Evolutionary conservation across 2,329 filamentous ascomycete genomes (phyloP), one percentile per base, ranked within the genome.

Genomic region (Decorospora gaudefroyi): DNA sequence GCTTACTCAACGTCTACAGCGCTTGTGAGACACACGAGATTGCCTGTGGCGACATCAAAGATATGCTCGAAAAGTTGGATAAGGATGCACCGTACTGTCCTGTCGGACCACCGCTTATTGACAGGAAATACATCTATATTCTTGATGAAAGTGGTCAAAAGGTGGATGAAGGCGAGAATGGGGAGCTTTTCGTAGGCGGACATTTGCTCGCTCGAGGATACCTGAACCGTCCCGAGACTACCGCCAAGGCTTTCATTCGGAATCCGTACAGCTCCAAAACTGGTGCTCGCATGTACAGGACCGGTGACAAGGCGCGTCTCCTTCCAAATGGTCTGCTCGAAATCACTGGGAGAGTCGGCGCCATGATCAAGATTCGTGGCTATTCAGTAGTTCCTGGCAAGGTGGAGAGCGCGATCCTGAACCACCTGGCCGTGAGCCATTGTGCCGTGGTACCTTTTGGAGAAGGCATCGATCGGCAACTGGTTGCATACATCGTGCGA

Each of bases 11-110:
- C 57, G 87, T 86, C 58, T 92, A 92, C 72, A 90, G 86, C 61
- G 87, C 87, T 11, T 90, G 87, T 60, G 88, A 92, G 67, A 91
- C 88, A 0, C 87, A 90, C 53, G 87, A 90, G 68, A 84, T 88
- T 49, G 86, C 87, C 1, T 89, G 85, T 53, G 87, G 87, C 27
- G 87, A 90, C 57, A 85, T 91, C 53, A 75, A 77, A 42, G 78
- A 82, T 1, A 87, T 90, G 67, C 68, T 88, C 21, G 76, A 59
- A n/a, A 64, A 65, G 31, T 53, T 75, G 21, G 70, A 84, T 37
- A 74, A 78, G n/a, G 78, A 86, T 31, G 74, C 80, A 1, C 74
- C 78, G 1, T 87, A 88, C 51, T 90, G 87, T 53, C 86, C 88
- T 0, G 87, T 91, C 9, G 88, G 88, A 0, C 83, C 79, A 1